Conservation (phyloP, 306 rosid species). For the Acacia confusa region DNA sequence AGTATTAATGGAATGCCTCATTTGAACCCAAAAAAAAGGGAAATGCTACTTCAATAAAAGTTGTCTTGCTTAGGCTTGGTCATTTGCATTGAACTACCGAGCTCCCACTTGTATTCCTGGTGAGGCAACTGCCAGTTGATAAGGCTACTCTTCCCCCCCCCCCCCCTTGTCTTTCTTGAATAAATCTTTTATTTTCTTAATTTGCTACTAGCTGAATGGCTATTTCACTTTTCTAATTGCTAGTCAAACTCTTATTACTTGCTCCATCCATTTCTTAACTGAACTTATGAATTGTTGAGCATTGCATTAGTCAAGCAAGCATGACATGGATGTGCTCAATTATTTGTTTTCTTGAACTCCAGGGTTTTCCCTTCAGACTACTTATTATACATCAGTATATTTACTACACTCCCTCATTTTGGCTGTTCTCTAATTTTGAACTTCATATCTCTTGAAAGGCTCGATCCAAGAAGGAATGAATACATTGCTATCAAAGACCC, state of each 20-base stretch:
- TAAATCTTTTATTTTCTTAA: background rate
- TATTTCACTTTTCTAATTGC: background rate
- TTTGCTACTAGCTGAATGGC: background rate
- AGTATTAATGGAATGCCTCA: background rate
- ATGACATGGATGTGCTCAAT: background rate
- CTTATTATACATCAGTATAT: background rate
- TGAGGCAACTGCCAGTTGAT: background rate
- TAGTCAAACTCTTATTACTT: background rate
- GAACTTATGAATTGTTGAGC: background rate
- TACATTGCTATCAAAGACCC: constrained; percentile 69
- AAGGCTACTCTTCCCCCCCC: background rate
- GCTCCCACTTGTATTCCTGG: background rate
- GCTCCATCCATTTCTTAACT: background rate
- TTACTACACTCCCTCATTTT: constrained; percentile 7
- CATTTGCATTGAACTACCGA: background rate
- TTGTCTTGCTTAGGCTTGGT: background rate
- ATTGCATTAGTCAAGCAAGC: constrained; percentile 8
- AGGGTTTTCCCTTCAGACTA: constrained; percentile 7
- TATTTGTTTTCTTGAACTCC: background rate
- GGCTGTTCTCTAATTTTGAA: constrained; percentile 3
- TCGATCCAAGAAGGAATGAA: constrained; percentile 73
- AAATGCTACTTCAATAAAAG: background rate
- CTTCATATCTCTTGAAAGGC: constrained; percentile 34
- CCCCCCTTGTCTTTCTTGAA: no score
- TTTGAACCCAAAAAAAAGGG: background rate